Percentiles rank a stretch among this genome's conserved stretches.
These are phyloP conservation scores for Rhynchosporium agropyri DNA, from an alignment of 2,329 filamentous ascomycete species.

Conservation along the genomic window DNA sequence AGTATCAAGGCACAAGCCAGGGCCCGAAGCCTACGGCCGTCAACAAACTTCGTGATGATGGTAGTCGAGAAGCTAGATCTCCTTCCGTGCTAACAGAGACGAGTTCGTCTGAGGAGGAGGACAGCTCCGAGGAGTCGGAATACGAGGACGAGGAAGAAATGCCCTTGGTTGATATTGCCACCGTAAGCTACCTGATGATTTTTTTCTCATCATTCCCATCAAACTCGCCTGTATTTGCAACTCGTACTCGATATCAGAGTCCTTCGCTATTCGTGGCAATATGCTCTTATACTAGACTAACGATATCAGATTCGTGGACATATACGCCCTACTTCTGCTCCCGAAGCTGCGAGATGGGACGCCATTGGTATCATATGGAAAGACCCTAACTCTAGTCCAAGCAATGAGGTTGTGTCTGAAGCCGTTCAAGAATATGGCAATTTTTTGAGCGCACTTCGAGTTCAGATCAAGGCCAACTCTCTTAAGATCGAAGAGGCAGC, in stretches of 20 bases:
- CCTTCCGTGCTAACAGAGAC: constrained; percentile 36
- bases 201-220: neutral
- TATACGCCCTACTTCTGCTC: constrained; percentile 47
- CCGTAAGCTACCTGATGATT: constrained; percentile 33
- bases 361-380: constrained; percentile 55
- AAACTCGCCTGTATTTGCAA: neutral
- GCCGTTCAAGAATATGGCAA: constrained; percentile 41
- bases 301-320: constrained; percentile 37
- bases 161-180: constrained; percentile 36
- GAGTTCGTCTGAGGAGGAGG: constrained; percentile 41
- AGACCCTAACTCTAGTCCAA: constrained; percentile 41
- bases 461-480: constrained; percentile 38
- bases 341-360: constrained; percentile 57
- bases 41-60: constrained; percentile 34
- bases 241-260: neutral
- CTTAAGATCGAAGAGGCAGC: constrained; percentile 37
- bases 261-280: neutral
- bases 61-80: constrained; percentile 26
- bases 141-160: constrained; percentile 42
- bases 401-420: constrained; percentile 35
- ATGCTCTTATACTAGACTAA: neutral
- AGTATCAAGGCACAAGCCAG: constrained; percentile 38
- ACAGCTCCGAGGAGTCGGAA: constrained; percentile 41
- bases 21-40: constrained; percentile 28
- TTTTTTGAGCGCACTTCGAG: constrained; percentile 38